A percentile compares a stretch with the other conserved stretches of the same genome.
Evolutionary conservation across 2,329 filamentous ascomycete species (phyloP).

Genomic region (Verticillium nubilum): DNA sequence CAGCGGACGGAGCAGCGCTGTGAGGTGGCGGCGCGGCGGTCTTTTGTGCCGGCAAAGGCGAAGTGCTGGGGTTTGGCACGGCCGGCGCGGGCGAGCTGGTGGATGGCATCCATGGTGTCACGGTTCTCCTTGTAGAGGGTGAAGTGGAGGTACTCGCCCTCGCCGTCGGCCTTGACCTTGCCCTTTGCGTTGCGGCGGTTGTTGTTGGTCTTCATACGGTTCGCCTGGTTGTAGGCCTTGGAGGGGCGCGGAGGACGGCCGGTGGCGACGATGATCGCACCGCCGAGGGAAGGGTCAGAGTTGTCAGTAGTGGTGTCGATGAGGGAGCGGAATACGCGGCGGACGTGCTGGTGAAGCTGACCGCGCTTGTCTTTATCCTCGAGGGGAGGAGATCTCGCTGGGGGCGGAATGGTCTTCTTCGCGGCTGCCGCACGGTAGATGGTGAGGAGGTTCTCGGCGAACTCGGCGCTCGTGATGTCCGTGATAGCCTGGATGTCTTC

Average conservation of each 20-base stretch:
- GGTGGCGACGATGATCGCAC: slow-evolving; percentile 52
- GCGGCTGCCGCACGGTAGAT: slow-evolving; percentile 31
- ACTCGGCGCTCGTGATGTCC: slow-evolving; percentile 30
- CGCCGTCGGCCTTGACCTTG: slow-evolving; percentile 13
- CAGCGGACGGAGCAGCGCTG: slow-evolving; percentile 68
- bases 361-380: slow-evolving; percentile 40
- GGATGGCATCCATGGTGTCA: slow-evolving; percentile 88
- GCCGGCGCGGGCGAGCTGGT: slow-evolving; percentile 67
- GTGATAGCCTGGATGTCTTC: slow-evolving; percentile 30
- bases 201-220: slow-evolving; percentile 17
- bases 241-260: slow-evolving; percentile 17
- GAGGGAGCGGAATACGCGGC: slow-evolving; percentile 72
- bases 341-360: slow-evolving; percentile 56
- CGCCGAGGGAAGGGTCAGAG: slow-evolving; percentile 44
- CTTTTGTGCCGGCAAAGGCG: slow-evolving; percentile 78
- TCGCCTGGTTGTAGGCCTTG: slow-evolving; percentile 16
- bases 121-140: slow-evolving; percentile 96
- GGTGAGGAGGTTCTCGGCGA: slow-evolving; percentile 33
- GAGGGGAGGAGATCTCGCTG: slow-evolving; percentile 33
- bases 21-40: slow-evolving; percentile 78
- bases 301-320: slow-evolving; percentile 67
- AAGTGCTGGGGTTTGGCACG: slow-evolving; percentile 73
- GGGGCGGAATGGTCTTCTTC: slow-evolving; percentile 21
- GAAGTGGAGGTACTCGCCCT: slow-evolving; percentile 81
- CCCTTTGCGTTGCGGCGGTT: slow-evolving; percentile 10